Evolutionary conservation across 2,329 filamentous ascomycete genomes (phyloP), one percentile per base, ranked within the genome.

Genomic region (Alternaria panax): DNA sequence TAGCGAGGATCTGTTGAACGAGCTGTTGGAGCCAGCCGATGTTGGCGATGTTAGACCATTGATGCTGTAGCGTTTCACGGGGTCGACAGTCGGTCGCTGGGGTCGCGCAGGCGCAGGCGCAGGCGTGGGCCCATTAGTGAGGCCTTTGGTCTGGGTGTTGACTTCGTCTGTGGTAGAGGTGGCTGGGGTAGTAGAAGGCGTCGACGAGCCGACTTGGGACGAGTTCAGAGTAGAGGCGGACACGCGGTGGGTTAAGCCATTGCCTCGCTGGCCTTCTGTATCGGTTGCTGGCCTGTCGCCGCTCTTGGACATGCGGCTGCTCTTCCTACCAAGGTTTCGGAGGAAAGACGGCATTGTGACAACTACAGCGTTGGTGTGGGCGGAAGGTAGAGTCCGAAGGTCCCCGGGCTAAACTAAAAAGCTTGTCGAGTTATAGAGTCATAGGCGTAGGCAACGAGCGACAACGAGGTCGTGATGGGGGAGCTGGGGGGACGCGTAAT

Each of bases 241-340:
- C 65, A 86, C 84, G 74, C 85, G 90, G 12, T 64, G 66, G n/a
- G 67, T 54, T 52, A 87, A 84, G 78, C 68, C 65, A 54, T 65
- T 69, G 43, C 60, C 63, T 32, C 65, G 63, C 36, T 71, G 65
- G 16, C 60, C 64, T 18, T 65, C 67, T 22, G 66, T 47, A 34
- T 62, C 61, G 47, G 68, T 68, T 18, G 40, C 47, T 22, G 60
- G 60, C 51, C 56, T 64, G 45, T 62, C 64, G 53, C 50, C 57
- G 27, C 62, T 51, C 64, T 86, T 87, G 79, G 88, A 93, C 61
- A 88, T 86, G 77, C 85, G 89, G 54, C 67, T 70, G 57, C 91
- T 95, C 69, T 90, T 89, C 69, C 92, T 87, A 69, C 92, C 90
- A 57, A 96, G 80, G 73, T 90, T 88, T 78, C 88, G 92, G 71